A percentile compares a stretch with the other conserved stretches of the same genome.
phyloP scores from a whole-genome alignment of 2,329 filamentous ascomycete species.

The Scedosporium apiospermum region DNA sequence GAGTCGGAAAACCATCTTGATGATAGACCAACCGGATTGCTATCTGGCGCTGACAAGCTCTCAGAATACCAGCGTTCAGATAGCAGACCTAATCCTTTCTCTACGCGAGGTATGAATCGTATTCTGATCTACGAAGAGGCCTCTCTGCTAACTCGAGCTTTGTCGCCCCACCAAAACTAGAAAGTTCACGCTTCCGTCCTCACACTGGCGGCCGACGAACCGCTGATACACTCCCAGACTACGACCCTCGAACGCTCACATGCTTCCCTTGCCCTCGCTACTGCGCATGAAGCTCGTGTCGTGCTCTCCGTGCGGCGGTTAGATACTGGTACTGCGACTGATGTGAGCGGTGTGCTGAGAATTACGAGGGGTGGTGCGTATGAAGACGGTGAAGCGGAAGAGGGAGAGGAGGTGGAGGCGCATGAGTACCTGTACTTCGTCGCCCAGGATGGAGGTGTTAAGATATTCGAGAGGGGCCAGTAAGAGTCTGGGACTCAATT shows the following conservation, averaged over 20 bases:
- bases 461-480: constrained; percentile 71
- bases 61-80: constrained; percentile 29
- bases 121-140: background rate
- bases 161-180: constrained; percentile 23
- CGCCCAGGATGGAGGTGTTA: constrained; percentile 66
- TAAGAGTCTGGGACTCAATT: background rate
- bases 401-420: constrained; percentile 32
- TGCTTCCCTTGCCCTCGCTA: constrained; percentile 58
- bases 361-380: constrained; percentile 49
- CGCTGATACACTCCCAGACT: constrained; percentile 51
- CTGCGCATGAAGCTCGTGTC: constrained; percentile 66
- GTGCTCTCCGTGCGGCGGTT: constrained; percentile 65
- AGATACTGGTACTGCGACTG: constrained; percentile 80
- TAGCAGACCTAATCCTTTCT: constrained; percentile 47
- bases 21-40: constrained; percentile 58
- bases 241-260: constrained; percentile 63
- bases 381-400: constrained; percentile 12
- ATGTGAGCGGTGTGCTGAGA: constrained; percentile 81
- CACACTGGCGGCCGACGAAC: constrained; percentile 61
- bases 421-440: constrained; percentile 77
- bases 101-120: constrained; percentile 50
- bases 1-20: constrained; percentile 39
- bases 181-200: constrained; percentile 57
- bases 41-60: constrained; percentile 43
- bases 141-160: background rate